Conservation (phyloP, 352 stramenopile genomes). For the Phytophthora constricta region DNA sequence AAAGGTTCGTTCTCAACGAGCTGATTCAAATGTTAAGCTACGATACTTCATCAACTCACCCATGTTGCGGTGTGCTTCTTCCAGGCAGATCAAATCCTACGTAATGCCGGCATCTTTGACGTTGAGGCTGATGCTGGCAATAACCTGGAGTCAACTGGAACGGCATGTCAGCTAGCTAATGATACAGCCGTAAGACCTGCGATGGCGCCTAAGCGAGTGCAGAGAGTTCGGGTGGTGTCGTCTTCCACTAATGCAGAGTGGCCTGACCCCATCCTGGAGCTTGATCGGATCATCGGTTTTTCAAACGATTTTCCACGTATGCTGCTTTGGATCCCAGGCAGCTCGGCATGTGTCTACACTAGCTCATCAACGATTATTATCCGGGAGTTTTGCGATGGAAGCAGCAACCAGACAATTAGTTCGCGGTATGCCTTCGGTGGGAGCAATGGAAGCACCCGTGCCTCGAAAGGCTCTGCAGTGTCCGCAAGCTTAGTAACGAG, state of each 20-base stretch:
- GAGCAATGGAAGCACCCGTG: conserved; percentile 16
- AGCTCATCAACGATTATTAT: conserved; percentile 73
- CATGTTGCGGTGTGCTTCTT: neutral
- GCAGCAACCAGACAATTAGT: neutral
- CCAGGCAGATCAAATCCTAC: conserved; percentile 58
- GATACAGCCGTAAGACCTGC: conserved; percentile 11
- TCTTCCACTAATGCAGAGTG: conserved; percentile 53
- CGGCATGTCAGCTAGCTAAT: conserved; percentile 15
- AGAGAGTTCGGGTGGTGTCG: conserved; percentile 22
- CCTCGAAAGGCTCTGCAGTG: conserved; percentile 26
- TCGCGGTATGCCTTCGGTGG: neutral
- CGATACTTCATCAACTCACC: too few relatives aligned
- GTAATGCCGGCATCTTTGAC: conserved; percentile 45
- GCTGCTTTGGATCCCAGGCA: conserved; percentile 58
- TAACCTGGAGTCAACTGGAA: conserved; percentile 15
- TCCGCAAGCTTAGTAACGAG: conserved; percentile 1
- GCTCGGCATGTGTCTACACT: conserved; percentile 61
- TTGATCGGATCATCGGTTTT: conserved; percentile 69
- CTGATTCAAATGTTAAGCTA: neutral
- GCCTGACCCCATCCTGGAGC: conserved; percentile 69
- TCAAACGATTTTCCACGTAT: conserved; percentile 52
- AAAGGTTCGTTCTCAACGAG: conserved; percentile 30
- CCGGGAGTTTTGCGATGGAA: conserved; percentile 38
- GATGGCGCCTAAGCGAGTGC: conserved; percentile 15
- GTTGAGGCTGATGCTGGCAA: conserved; percentile 6